Evolutionary conservation across 352 stramenopile genomes (phyloP), one percentile per base, ranked within the genome.

Genomic region (Globisporangium cylindrosporum): DNA sequence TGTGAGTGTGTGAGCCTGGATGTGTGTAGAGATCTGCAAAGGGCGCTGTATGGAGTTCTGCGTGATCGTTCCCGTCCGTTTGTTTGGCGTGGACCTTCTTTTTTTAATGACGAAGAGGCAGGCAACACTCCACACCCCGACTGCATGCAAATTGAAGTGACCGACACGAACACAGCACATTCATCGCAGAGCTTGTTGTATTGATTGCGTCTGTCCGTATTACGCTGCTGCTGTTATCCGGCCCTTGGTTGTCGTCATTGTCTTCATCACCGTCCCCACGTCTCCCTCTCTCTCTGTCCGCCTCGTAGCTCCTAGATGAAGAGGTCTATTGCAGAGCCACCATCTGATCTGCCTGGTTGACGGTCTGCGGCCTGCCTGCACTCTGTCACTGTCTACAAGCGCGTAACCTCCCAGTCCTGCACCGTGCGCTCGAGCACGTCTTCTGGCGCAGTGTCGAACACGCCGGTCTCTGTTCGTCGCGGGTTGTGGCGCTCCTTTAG

Each of bases 401-500:
- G 86, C 55, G 77, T 91, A 65, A 92, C 53, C 59, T 94, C 86
- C 81, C 81, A 91, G 72, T 91, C 80, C 67, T 88, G 63, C 46
- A 94, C 86, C 29, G 86, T 94, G 72, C 82, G 80, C 67, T 94
- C 83, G 61, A 94, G 76, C 67, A 89, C 86, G 59, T 94, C 84
- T 68, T 94, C 82, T 22, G 86, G 86, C 57, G 80, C 66, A 66
- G 86, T 94, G 69, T 94, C 86, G 68, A 93, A 92, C 43, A 82
- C 81, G 62, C 86, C 86, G 32, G 84, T 94, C 75, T 93, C 86
- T 91, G 79, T 89, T 84, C 84, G 73, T 81, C 92, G 70, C 51
- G 89, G 88, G 68, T 81, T 90, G 72, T 95, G 80, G 46, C 92
- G 85, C 68, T 96, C 83, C 73, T 92, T 97, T 51, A 97, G 83